A percentile compares a stretch with the other conserved stretches of the same genome.
phyloP scores from a whole-genome alignment of 257 asterid genomes.

The Gynochthodes officinalis region DNA sequence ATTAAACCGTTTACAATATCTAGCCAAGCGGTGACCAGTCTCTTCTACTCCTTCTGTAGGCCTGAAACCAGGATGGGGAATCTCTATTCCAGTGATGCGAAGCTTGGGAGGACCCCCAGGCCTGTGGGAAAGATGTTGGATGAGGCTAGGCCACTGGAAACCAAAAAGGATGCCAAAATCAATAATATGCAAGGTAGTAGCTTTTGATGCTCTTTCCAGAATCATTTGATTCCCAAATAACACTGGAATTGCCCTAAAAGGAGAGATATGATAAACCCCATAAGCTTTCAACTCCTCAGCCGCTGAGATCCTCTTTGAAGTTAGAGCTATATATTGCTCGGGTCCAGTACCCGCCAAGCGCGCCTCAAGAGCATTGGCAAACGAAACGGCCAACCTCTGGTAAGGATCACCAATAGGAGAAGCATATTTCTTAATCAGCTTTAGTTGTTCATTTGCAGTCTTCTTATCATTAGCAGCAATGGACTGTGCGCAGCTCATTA shows the following conservation, averaged over 20 bases:
- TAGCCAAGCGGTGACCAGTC: constrained; percentile 23
- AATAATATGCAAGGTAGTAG: constrained; percentile 13
- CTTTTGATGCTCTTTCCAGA: constrained; percentile 6
- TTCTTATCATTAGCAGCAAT: constrained; percentile 2
- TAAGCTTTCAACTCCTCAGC: constrained; percentile 19
- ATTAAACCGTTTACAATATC: constrained; percentile 20
- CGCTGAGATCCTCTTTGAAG: constrained; percentile 11
- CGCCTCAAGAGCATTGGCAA: constrained; percentile 20
- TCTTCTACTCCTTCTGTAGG: constrained; percentile 15
- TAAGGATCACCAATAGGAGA: constrained; percentile 18
- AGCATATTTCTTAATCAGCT: constrained; percentile 14
- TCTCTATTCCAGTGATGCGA: constrained; percentile 21
- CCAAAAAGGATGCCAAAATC: constrained; percentile 25
- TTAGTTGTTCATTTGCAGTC: constrained; percentile 16
- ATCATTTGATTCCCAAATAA: constrained; percentile 16
- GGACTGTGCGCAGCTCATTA: constrained; percentile 18
- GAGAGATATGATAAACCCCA: constrained; percentile 7
- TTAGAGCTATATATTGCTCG: not conserved
- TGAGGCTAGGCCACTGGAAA: constrained; percentile 25
- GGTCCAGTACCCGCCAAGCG: constrained; percentile 17
- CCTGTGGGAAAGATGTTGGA: constrained; percentile 18
- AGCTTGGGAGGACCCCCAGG: constrained; percentile 25
- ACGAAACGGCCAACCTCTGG: constrained; percentile 15
- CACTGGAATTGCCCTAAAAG: not conserved
- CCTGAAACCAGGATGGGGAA: constrained; percentile 23